phyloP scores from a whole-genome alignment of 352 stramenopile genomes.

The Elongisporangium senticosum region DNA sequence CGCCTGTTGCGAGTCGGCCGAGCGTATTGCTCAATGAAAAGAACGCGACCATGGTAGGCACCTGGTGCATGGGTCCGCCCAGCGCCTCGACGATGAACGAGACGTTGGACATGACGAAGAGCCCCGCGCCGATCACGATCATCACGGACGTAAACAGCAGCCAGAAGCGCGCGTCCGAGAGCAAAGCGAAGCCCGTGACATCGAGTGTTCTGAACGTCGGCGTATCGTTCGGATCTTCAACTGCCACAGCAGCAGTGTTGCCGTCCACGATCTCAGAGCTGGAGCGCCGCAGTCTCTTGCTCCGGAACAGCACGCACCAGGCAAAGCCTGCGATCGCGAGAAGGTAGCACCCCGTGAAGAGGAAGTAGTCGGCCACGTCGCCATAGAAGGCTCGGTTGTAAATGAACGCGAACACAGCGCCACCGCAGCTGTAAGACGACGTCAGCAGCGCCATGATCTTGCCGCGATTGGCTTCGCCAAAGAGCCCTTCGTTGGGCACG shows the following conservation, averaged over 20 bases:
- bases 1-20: constrained; percentile 49
- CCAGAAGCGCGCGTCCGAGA: constrained; percentile 64
- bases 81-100: constrained; percentile 82
- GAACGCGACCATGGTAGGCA: constrained; percentile 67
- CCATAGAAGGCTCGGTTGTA: constrained; percentile 57
- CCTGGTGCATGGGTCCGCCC: constrained; percentile 42
- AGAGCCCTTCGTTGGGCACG: constrained; percentile 74
- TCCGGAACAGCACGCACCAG: constrained; percentile 41
- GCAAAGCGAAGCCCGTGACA: constrained; percentile 47
- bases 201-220: constrained; percentile 24
- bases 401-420: constrained; percentile 68
- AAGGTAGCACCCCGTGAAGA: constrained; percentile 60
- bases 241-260: constrained; percentile 17
- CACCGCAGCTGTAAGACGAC: constrained; percentile 73
- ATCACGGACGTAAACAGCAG: constrained; percentile 74
- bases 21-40: constrained; percentile 79
- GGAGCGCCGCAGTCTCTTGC: constrained; percentile 21
- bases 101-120: constrained; percentile 84
- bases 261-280: constrained; percentile 42
- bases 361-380: constrained; percentile 66
- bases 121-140: constrained; percentile 58
- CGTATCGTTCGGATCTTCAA: constrained; percentile 13
- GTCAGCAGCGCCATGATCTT: constrained; percentile 73
- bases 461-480: constrained; percentile 56
- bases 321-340: constrained; percentile 38